Percentiles rank a stretch among this genome's conserved stretches.
These are phyloP conservation scores for Cryphonectria radicalis DNA, from an alignment of 2,329 filamentous ascomycete species.

Conservation along the genomic window DNA sequence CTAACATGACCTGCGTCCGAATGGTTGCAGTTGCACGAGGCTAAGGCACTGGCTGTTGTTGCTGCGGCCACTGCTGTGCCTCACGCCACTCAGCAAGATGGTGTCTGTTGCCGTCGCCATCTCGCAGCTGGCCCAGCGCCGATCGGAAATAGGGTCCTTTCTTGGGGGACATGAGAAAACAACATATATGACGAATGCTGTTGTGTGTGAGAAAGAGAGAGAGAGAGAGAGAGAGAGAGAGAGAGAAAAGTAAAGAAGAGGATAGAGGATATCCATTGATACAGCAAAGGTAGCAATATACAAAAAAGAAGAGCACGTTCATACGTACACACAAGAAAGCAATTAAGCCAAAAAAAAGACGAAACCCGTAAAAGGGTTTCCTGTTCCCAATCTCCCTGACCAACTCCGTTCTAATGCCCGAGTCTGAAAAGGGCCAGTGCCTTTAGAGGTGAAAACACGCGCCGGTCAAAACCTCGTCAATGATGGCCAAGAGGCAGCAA, in stretches of 20 bases:
- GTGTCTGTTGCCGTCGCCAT: slow-evolving; percentile 7
- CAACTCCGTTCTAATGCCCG: slow-evolving; percentile 17
- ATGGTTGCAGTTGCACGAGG: background rate
- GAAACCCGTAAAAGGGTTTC: background rate
- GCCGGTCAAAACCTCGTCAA: background rate
- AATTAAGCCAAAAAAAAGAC: background rate
- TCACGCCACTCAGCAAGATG: background rate
- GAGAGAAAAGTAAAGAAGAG: background rate
- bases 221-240: background rate
- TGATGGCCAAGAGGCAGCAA: slow-evolving; percentile 1
- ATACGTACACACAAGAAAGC: slow-evolving; percentile 9
- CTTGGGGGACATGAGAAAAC: background rate
- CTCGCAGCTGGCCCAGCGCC: background rate
- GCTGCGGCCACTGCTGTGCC: background rate
- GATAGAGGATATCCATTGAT: slow-evolving; percentile 1
- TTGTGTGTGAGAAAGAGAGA: no score
- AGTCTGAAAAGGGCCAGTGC: background rate
- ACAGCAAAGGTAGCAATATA: slow-evolving; percentile 5
- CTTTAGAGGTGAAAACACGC: background rate
- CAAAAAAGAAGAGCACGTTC: slow-evolving; percentile 6
- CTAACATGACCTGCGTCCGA: background rate
- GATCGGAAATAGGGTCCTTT: background rate
- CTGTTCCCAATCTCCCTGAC: background rate
- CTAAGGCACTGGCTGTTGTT: background rate
- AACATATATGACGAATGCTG: background rate